Base-by-base conservation (phyloP, 2,329 filamentous ascomycete genomes). In the Colletotrichum echinochloae region DNA sequence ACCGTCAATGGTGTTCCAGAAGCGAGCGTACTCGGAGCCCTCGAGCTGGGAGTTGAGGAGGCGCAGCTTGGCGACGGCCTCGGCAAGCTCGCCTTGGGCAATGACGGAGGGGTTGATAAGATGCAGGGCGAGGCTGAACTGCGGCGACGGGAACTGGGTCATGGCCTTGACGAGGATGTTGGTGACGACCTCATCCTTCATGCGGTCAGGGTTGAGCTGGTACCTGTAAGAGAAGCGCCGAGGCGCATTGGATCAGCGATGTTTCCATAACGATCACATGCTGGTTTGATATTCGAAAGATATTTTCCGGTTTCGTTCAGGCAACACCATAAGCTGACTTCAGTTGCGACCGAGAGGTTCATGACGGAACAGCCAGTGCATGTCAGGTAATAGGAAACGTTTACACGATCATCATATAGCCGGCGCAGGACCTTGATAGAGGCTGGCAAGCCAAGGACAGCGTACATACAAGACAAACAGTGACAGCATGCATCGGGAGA, bases 361-460 rank as follows among this genome's bases (percentile, higher is more conserved):
- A 85, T 88, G 87, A 85, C 86, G 78, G 81, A 70, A 82, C 84
- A 83, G 81, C 80, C 84, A 81, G 83, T 84, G 82, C 68, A 71
- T 62, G 83, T 97, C 94, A 93, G 94, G 89, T 97, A 97, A 97
- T 97, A 97, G 94, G 93, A 97, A 97, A 97, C 94, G 94, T 97
- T 92, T 83, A 90, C 84, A 84, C 82, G 87, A 85, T 94, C 93
- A 95, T 97, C 93, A 94, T 87, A 74, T 69, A 75, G 71, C 72
- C 67, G 60, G 54, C 49, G 37, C 57, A 54, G 48, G 73, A 73
- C 73, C 60, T 60, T 72, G 66, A 37, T 12, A 70, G 37, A 72
- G 66, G 55, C 72, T 65, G 49, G 30, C 51, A 41, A 18, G 39
- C 37, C 33, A 56, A 57, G 18, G 41, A 9, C 26, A 48, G 20